Evolutionary conservation across 2,329 filamentous ascomycete species (phyloP), one percentile per base, ranked within the genome.

Genomic region (Claviceps humidiphila): DNA sequence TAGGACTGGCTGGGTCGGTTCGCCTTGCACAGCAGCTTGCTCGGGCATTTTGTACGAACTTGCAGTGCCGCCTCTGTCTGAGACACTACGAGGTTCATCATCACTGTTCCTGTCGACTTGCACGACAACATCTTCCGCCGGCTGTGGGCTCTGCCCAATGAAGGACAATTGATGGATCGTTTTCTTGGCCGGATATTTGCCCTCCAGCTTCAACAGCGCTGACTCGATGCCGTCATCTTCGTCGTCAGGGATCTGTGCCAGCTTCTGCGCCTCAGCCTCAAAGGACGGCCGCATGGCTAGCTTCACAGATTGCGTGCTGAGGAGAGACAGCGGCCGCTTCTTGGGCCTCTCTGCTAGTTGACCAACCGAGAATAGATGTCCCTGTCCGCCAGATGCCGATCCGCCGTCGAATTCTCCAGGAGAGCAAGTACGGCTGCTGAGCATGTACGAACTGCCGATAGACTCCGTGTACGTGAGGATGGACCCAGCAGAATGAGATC

Each of bases 131-230:
- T 51, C 44, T 5, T 53, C 47, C n/a, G 16, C 20, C 8, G 42
- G 5, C 24, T 16, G 41, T 57, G 46, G 57, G 54, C 11, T 56
- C 60, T 30, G 66, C 58, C 20, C 54, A 44, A 51, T 40, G 39
- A 51, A 45, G 22, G 68, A 73, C 13, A 71, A 61, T 11, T 71
- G 62, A 50, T 67, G 70, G 30, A 64, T 64, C 0, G 64, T 56
- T 59, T 67, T 79, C 58, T 76, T 82, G 63, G 84, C 77, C 11
- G 17, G 20, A 59, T 84, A 93, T 58, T 81, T 91, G 9, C 93
- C 93, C 70, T 98, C 93, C 0, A 98, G 75, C 62, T 97, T 98
- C 59, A 90, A 70, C 49, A 98, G 67, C 0, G 93, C 88, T n/a
- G 90, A 89, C 63, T 97, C 93, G 26, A 97, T 83, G 6, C 89